Base-by-base conservation (phyloP, 2,329 filamentous ascomycete genomes). In the Chaetomium sp. region DNA sequence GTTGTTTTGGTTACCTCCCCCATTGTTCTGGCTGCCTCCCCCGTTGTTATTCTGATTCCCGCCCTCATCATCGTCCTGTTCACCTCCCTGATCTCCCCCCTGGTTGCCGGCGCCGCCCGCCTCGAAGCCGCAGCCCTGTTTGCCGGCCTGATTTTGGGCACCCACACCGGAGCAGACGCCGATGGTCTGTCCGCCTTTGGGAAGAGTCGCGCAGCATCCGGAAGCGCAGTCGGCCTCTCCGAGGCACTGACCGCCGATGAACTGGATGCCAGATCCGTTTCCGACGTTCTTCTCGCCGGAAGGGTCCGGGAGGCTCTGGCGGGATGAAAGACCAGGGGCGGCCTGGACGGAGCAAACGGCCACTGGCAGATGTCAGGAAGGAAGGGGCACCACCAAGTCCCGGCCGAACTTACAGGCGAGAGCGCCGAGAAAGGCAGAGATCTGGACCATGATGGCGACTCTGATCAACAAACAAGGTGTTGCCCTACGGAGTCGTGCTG, bases 151-250 rank as follows among this genome's bases (percentile, higher is more conserved):
- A 27, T 65, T 71, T 19, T 73, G 70, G 0, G 74, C 75, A 1
- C 72, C 76, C 1, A 70, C 54, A 10, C 74, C 75, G 8, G 75
- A 76, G 67, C 76, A 78, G 33, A 75, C 73, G 5, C 75, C 75
- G 51, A 72, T 75, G 42, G 71, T 73, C 4, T 62, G 25, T 19
- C 65, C 65, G 38, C 62, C 66, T 3, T 33, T 29, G 19, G 70
- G 65, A 1, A 72, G 63, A 0, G 62, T 72, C 4, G 73, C 74
- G 55, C 75, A 77, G 62, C 75, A 77, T 12, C 70, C 70, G 0
- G 73, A 73, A 3, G 70, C 72, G 57, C 75, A 77, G 64, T 76
- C 74, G 2, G 73, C 74, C 31, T 70, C 72, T 9, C 69, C 70
- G 2, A 72, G 62, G 58, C 75, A 77, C 38, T 75, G 69, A 0